Evolutionary conservation across 2,329 filamentous ascomycete species (phyloP).

Genomic region (Phialophora verrucosa): DNA sequence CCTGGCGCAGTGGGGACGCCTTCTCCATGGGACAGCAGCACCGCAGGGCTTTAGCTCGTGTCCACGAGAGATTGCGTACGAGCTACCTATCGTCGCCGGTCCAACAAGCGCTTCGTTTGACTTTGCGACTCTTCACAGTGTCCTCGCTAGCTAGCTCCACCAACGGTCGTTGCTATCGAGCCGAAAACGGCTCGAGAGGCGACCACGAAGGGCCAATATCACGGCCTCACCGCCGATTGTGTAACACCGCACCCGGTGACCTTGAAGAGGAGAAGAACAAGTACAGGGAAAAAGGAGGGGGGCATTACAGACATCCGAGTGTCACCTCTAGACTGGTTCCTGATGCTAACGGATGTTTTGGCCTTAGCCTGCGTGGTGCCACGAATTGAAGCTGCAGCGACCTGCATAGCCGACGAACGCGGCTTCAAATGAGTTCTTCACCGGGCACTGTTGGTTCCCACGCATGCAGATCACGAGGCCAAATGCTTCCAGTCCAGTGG

Average conservation of each 20-base stretch:
- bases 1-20: neutral
- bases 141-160: neutral
- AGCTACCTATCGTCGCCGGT: neutral
- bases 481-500: conserved; percentile 7
- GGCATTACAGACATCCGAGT: neutral
- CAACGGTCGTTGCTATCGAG: neutral
- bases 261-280: neutral
- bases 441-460: neutral
- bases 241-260: neutral
- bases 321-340: neutral
- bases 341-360: neutral
- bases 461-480: conserved; percentile 2
- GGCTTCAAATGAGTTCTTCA: conserved; percentile 14
- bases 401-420: conserved; percentile 17
- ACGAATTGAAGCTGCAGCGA: conserved; percentile 14
- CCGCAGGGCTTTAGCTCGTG: neutral
- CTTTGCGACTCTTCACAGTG: neutral
- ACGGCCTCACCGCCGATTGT: neutral
- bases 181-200: neutral
- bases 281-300: neutral
- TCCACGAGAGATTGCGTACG: neutral
- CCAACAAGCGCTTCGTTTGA: neutral
- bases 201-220: neutral
- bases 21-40: neutral
- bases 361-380: conserved; percentile 13